Base-by-base conservation (phyloP, 371 early-diverging fungal genomes). In the Mortierella sp. region DNA sequence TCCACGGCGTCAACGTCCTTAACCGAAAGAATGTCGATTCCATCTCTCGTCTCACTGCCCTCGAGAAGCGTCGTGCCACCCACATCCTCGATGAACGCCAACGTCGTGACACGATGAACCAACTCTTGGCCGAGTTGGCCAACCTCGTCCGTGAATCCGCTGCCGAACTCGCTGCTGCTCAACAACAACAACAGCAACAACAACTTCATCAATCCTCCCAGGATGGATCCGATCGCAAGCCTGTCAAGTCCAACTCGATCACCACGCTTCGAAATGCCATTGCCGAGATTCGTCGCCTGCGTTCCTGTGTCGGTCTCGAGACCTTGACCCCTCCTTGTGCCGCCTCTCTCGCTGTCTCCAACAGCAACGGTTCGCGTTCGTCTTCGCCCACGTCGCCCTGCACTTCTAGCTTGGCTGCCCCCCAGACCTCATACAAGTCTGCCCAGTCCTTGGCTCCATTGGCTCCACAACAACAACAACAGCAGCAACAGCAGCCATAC, bases 171-270 rank as follows among this genome's bases (percentile, higher is more conserved):
- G 9, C 43, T 11, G 15, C 60, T 14, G 30, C 18, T 37, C 50
- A 16, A 21, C 50, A 16, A 14, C 21, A n/a, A n/a, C n/a, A n/a
- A n/a, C 46, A 50, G n/a, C 57, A 64, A 29, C 68, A 67, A 37
- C 50, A 37, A 23, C 62, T 55, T 14, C 53, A 37, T 6, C 62
- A 68, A 14, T 72, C 64, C 11, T 30, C 62, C 16, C 73, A 70
- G 50, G 80, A 72, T 28, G 72, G 73, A 11, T 29, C 70, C 5
- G 80, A 79, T 16, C 72, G 73, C 67, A 79, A 60, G 25, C 69
- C 80, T 23, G 80, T 79, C 70, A 79, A 79, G 66, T 79, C 80
- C 29, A 79, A 79, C 64, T 79, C 80, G 58, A 79, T 79, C 66
- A 79, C 80, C 14, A 79, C 80, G 28, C 73, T 79, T 19, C 66